phyloP scores from a whole-genome alignment of 2,329 filamentous ascomycete species.

The Talaromyces sp. region DNA sequence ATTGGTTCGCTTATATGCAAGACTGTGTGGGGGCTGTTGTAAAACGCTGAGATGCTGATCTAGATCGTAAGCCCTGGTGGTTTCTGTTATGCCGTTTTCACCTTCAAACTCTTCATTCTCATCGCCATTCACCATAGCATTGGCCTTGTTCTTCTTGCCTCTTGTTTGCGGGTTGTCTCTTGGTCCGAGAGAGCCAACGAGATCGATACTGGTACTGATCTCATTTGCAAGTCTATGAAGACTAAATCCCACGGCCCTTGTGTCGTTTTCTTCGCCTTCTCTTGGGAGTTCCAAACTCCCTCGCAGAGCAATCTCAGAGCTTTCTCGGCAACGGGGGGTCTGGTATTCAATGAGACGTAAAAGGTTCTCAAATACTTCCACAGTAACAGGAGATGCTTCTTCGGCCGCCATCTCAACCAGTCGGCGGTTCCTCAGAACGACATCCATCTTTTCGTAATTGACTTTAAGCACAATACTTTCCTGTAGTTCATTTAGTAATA shows the following conservation, averaged over 20 bases:
- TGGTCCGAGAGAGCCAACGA: slow-evolving; percentile 30
- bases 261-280: slow-evolving; percentile 38
- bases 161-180: slow-evolving; percentile 14
- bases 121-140: slow-evolving; percentile 29
- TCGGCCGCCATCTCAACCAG: slow-evolving; percentile 70
- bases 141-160: slow-evolving; percentile 27
- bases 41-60: slow-evolving; percentile 47
- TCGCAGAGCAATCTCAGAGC: neutral
- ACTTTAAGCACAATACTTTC: slow-evolving; percentile 69
- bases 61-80: slow-evolving; percentile 23
- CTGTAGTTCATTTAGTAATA: slow-evolving; percentile 41
- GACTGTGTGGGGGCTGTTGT: slow-evolving; percentile 37
- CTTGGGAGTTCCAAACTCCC: slow-evolving; percentile 27
- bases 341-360: slow-evolving; percentile 67
- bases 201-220: slow-evolving; percentile 33
- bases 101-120: slow-evolving; percentile 40
- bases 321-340: slow-evolving; percentile 59
- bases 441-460: slow-evolving; percentile 79
- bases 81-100: slow-evolving; percentile 21
- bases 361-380: slow-evolving; percentile 71
- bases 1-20: slow-evolving; percentile 31
- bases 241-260: slow-evolving; percentile 32
- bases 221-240: slow-evolving; percentile 32
- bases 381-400: slow-evolving; percentile 67
- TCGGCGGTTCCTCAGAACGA: slow-evolving; percentile 74